phyloP scores from a whole-genome alignment of 441 rosid species.

The Eutrema salsugineum region DNA sequence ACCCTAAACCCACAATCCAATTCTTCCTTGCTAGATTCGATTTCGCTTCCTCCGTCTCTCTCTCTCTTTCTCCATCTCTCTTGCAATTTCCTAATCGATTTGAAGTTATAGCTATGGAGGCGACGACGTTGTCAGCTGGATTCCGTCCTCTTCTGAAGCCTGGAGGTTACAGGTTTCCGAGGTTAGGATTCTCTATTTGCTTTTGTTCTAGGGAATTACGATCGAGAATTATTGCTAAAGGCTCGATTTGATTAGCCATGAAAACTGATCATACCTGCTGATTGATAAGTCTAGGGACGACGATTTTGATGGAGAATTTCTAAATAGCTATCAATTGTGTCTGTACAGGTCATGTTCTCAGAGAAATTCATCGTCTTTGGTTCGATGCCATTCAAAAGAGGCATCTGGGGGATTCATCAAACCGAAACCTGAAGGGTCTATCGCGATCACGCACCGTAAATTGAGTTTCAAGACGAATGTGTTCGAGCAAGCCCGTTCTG shows the following conservation, averaged over 20 bases:
- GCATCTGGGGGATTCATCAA: slow-evolving; percentile 11
- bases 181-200: slow-evolving; percentile 8
- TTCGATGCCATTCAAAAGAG: slow-evolving; percentile 21
- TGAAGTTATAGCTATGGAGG: slow-evolving; percentile 16
- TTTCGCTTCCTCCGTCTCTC: not conserved
- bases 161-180: slow-evolving; percentile 8
- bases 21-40: not conserved
- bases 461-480: slow-evolving; percentile 37
- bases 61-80: not conserved
- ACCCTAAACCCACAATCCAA: slow-evolving; percentile 20
- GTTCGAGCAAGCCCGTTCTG: slow-evolving; percentile 34
- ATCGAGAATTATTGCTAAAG: not conserved
- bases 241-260: not conserved
- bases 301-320: not conserved
- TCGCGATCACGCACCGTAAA: slow-evolving; percentile 10
- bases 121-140: slow-evolving; percentile 22
- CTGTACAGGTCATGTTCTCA: slow-evolving; percentile 28
- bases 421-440: slow-evolving; percentile 23
- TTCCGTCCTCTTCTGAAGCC: slow-evolving; percentile 8
- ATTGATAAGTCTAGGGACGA: not conserved
- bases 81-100: not conserved
- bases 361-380: slow-evolving; percentile 15
- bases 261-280: not conserved
- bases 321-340: not conserved
- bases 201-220: not conserved